These are phyloP conservation scores for Spirogloea muscicola DNA, from an alignment of 139 green algal genomes.

Conservation along the genomic window DNA sequence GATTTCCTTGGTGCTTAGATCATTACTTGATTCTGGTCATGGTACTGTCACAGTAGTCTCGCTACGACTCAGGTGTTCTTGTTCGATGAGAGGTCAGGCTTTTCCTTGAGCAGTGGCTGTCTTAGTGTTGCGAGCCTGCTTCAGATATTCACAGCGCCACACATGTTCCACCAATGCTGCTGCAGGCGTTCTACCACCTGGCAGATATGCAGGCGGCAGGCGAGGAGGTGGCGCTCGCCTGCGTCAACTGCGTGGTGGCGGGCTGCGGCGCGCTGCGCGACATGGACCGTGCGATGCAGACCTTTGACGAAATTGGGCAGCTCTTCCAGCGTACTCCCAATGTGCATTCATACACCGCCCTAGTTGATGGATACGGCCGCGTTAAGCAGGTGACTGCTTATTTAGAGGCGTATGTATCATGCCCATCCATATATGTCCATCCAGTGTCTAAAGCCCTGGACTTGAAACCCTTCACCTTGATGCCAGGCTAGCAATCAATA, in stretches of 20 bases:
- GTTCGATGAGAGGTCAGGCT: no score
- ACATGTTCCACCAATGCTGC: no score
- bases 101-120: no score
- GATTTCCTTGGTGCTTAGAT: no score
- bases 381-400: not conserved
- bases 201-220: conserved; percentile 25
- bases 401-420: not conserved
- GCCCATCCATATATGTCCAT: no score
- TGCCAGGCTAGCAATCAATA: not conserved
- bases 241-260: conserved; percentile 39
- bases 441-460: no score
- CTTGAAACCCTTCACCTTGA: not conserved
- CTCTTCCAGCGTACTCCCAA: conserved; percentile 23
- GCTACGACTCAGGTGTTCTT: no score
- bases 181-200: conserved; percentile 31
- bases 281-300: conserved; percentile 29
- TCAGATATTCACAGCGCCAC: no score
- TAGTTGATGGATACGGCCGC: conserved; percentile 18
- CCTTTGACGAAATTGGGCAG: conserved; percentile 32
- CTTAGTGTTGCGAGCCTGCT: no score
- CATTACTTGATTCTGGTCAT: no score
- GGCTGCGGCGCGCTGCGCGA: conserved; percentile 30
- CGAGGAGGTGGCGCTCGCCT: conserved; percentile 16
- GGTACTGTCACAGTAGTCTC: no score
- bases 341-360: conserved; percentile 39